Conservation (phyloP, 768 basidiomycete species). For the Suillus brevipes region DNA sequence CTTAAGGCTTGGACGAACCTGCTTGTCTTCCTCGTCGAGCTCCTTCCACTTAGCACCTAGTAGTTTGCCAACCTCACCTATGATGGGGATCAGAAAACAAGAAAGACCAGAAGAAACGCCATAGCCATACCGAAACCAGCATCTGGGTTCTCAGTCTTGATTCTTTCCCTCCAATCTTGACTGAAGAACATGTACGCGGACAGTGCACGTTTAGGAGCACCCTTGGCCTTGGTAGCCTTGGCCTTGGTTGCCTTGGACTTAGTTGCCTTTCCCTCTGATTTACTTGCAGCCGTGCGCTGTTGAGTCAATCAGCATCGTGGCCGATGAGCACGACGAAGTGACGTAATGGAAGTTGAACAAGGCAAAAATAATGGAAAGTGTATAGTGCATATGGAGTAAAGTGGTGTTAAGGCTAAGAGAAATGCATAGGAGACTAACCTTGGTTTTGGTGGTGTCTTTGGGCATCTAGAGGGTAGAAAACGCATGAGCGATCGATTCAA, state of each 20-base stretch:
- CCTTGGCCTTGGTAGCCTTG: conserved; percentile 75
- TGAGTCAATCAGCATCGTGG: conserved; percentile 16
- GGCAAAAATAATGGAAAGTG: background rate
- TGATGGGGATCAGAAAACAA: conserved; percentile 2
- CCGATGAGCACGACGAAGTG: conserved; percentile 4
- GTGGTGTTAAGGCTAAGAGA: conserved; percentile 10
- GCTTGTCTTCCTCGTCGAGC: conserved; percentile 87
- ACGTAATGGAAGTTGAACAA: background rate
- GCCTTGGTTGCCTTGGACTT: conserved; percentile 52
- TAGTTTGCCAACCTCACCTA: conserved; percentile 92
- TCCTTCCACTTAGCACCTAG: conserved; percentile 98
- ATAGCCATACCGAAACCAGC: conserved; percentile 76
- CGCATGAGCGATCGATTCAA: conserved; percentile 36
- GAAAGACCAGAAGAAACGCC: conserved; percentile 2
- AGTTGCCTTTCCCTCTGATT: conserved; percentile 50
- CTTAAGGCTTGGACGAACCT: conserved; percentile 50
- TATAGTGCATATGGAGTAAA: background rate
- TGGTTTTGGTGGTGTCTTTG: conserved; percentile 70
- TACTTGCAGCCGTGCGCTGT: conserved; percentile 77
- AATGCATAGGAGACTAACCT: conserved; percentile 45
- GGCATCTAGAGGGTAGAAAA: conserved; percentile 62
- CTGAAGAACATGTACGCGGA: conserved; percentile 99
- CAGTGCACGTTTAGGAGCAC: conserved; percentile 80
- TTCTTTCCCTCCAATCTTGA: conserved; percentile 92
- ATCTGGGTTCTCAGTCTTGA: conserved; percentile 95